Evolutionary conservation across 768 basidiomycete genomes (phyloP).

Genomic region (Mrakia frigida): DNA sequence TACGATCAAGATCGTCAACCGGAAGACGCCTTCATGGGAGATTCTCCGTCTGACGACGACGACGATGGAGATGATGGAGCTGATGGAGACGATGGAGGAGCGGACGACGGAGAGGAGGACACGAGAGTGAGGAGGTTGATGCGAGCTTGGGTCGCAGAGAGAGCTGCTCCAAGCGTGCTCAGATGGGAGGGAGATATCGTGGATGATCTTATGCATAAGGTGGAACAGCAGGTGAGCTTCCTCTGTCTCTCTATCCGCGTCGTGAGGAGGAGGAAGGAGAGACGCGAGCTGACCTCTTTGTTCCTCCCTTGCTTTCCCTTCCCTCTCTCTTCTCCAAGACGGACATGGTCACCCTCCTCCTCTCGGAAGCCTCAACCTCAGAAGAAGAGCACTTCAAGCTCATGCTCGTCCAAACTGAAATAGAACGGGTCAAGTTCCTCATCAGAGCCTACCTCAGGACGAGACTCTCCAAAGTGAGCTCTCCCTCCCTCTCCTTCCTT

Average conservation of each 20-base stretch:
- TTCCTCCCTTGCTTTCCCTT: not conserved
- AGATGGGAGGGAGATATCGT: conserved; percentile 30
- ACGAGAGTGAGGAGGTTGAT: conserved; percentile 24
- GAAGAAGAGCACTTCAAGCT: conserved; percentile 92
- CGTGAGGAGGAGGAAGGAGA: too few species aligned
- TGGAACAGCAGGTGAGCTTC: conserved; percentile 29
- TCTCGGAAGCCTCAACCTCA: conserved; percentile 73
- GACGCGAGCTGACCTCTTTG: not conserved
- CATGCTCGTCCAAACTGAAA: conserved; percentile 87
- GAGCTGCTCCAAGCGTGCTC: conserved; percentile 22
- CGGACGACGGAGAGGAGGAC: not conserved
- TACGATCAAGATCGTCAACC: not conserved
- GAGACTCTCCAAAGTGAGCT: conserved; percentile 70
- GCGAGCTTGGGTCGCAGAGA: conserved; percentile 30
- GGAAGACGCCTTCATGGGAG: conserved; percentile 7
- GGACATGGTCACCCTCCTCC: conserved; percentile 65
- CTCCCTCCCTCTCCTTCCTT: not conserved
- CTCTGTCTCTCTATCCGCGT: not conserved
- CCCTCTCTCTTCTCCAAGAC: conserved; percentile 50
- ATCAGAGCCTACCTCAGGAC: conserved; percentile 84
- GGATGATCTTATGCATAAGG: conserved; percentile 24
- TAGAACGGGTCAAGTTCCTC: conserved; percentile 89
- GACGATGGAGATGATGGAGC: not conserved
- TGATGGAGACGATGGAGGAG: not conserved
- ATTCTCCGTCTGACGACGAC: conserved; percentile 13